Evolutionary conservation across 345 rosid genomes (phyloP), one percentile per base, ranked within the genome.

Genomic region (Corchorus capsularis): DNA sequence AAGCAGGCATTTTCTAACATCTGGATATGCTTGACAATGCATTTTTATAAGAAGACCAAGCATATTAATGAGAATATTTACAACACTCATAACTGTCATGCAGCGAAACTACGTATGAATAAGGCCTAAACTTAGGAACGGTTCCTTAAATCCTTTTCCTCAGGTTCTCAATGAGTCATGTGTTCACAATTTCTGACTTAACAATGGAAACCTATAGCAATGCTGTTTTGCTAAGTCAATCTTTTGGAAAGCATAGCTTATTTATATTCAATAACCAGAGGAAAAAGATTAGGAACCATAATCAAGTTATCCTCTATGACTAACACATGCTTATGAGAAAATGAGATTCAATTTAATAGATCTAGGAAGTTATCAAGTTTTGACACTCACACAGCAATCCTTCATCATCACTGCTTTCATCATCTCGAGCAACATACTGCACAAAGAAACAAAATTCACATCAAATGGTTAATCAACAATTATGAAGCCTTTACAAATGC

Each of bases 341-440:
- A 69, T 34, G 61, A 59, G 52, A 69, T 34, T 16, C 73, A 34
- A 69, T 50, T 52, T 16, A 69, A 52, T 9, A 50, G 16, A 50
- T 69, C 34, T 14, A 69, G 15, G 27, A 69, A 69, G 59, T 6
- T 2, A 73, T 15, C 22, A 62, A 5, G 62, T 8, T 20, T 47
- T 27, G 17, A 67, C 46, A 92, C 99, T 93, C 81, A 96, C 99
- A 96, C 32, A 96, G 96, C 93, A 96, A 82, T 84, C 98, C 99
- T 77, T 88, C 99, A 35, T 92, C 97, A 53, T 91, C 96, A 55
- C 92, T 89, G 87, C 92, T 86, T 68, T 84, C 99, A 75, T 87
- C 87, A 80, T 87, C 91, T 67, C 79, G 62, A 66, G 74, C 89
- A 49, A 32, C 90, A 80, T 80, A 69, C 99, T 93, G 91, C 80